These are phyloP conservation scores for Echinochloa phyllopogon DNA, from an alignment of 176 grass and related monocot species.

Conservation along the genomic window DNA sequence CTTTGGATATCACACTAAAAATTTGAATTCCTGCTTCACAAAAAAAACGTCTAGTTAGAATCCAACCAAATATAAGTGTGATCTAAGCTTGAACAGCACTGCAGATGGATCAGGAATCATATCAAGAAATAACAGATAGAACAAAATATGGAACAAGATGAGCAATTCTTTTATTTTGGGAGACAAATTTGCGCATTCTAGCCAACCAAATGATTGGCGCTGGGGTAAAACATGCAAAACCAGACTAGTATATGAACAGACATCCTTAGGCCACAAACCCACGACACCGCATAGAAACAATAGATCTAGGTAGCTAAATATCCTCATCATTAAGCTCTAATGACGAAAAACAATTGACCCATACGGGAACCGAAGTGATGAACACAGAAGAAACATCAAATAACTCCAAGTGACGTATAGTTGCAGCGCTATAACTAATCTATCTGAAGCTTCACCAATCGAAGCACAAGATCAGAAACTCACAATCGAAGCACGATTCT, in stretches of 20 bases:
- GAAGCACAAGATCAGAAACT: too few species aligned
- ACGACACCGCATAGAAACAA: neutral
- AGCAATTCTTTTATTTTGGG: neutral
- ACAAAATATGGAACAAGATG: neutral
- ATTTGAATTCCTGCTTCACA: conserved; percentile 9
- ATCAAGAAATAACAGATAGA: neutral
- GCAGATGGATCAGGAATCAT: neutral
- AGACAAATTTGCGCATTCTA: too few species aligned
- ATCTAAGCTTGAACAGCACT: neutral
- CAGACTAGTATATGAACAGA: neutral
- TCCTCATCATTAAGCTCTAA: neutral
- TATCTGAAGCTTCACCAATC: too few species aligned
- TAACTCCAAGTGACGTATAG: too few species aligned
- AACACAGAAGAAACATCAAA: too few species aligned
- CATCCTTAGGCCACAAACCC: neutral
- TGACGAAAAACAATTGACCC: too few species aligned
- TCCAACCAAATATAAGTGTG: neutral
- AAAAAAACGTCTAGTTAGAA: neutral
- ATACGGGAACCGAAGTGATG: too few species aligned
- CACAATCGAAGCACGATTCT: too few species aligned
- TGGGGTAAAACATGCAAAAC: too few species aligned
- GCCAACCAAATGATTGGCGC: too few species aligned
- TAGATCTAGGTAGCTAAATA: neutral
- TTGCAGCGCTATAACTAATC: too few species aligned
- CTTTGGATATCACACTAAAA: conserved; percentile 34